Base-by-base conservation (phyloP, 257 asterid species). In the Solanum clarkiae region DNA sequence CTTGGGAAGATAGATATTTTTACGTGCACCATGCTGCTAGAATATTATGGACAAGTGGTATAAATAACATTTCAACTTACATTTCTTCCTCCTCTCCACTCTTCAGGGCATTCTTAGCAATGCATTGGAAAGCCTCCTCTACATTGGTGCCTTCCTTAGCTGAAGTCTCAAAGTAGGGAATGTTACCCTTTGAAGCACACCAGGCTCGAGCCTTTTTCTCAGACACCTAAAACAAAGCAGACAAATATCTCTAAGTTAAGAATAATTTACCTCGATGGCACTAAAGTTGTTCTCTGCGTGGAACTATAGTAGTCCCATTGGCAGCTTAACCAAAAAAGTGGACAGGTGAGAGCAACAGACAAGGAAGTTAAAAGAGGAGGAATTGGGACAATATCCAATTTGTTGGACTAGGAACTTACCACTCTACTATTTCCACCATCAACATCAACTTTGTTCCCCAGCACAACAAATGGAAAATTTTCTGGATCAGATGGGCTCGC, bases 151-250 rank as follows among this genome's bases (percentile, higher is more conserved):
- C 98, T 88, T 97, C 99, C 90, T 97, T 97, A 85, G 99, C 99
- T 84, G 99, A 97, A 77, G 98, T 94, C 94, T 97, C 99, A 69
- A 93, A 97, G 92, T 97, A 97, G 80, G 98, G 99, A 85, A 97
- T 97, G 80, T 94, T 95, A 80, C 99, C 99, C 84, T 95, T 95
- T 4, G 98, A 90, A 90, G 97, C 98, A 87, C 99, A 97, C 98
- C 98, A 97, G 44, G 99, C 98, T 77, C 98, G 92, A 40, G 99
- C 98, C 92, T 97, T 95, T 88, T 95, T 97, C 94, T 97, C 99
- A 82, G 99, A 95, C 74, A 97, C 98, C 99, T 96, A 90, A 29
- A 79, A 80, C 42, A 65, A 40, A 66, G 66, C 40, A 66, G 66
- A 17, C 15, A 42, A 84, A 24, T 22, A 53, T 13, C 56, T 51